Conservation (phyloP, 495 filamentous ascomycete genomes). For the Cercophora sp. region DNA sequence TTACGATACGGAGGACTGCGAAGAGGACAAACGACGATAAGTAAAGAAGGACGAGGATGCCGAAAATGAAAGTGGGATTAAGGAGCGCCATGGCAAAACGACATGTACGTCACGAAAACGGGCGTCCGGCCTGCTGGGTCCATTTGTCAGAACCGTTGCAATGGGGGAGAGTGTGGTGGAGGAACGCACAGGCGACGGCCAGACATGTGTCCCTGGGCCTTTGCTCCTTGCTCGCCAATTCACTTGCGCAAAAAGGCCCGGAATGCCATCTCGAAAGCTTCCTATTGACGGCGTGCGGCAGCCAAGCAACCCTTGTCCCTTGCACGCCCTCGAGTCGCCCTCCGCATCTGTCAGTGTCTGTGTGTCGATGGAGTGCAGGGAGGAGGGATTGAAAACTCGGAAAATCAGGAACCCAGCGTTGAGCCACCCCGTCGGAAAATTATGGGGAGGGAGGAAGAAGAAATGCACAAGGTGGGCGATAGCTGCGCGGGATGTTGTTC, state of each 20-base stretch:
- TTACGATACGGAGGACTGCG: conserved; percentile 85
- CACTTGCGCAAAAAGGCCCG: conserved; percentile 19
- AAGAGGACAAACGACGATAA: conserved; percentile 90
- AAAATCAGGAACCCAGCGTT: no score
- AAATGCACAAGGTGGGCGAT: neutral
- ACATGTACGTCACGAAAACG: conserved; percentile 18
- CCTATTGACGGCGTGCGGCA: neutral
- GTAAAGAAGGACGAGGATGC: conserved; percentile 78
- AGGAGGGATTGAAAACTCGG: no score
- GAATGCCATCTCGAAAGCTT: conserved; percentile 19
- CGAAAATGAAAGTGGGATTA: conserved; percentile 75
- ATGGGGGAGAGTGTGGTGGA: neutral
- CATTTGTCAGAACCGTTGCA: neutral
- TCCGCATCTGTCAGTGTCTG: no score
- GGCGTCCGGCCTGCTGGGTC: neutral
- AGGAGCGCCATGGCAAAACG: conserved; percentile 45
- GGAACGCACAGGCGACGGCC: conserved; percentile 1
- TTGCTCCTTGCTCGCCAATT: conserved; percentile 5
- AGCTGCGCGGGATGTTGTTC: neutral
- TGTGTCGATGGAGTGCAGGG: no score
- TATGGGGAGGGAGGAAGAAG: neutral
- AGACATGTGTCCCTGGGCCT: conserved; percentile 15
- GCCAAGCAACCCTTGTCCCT: conserved; percentile 5
- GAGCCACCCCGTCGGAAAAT: neutral
- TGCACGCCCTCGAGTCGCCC: no score